Evolutionary conservation across 2,329 filamentous ascomycete species (phyloP).

Genomic region (Rhexocercosporidium sp.): DNA sequence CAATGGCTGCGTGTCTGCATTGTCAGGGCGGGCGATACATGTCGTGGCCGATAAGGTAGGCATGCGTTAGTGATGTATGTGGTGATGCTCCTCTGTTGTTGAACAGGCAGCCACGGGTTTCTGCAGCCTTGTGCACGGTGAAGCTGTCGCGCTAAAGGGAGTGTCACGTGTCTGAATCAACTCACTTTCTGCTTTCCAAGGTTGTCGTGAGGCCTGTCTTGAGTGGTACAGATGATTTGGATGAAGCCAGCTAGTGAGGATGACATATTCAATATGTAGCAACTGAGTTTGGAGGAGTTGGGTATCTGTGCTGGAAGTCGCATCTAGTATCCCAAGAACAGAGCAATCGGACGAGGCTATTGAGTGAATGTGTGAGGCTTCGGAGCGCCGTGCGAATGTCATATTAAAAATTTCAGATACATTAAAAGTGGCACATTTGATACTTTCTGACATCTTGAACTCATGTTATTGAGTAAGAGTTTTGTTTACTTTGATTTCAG

Average conservation of each 20-base stretch:
- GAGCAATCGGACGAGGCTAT: too few relatives aligned
- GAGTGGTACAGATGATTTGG: too few relatives aligned
- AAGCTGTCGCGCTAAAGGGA: background rate
- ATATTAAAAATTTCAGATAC: too few relatives aligned
- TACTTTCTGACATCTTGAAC: too few relatives aligned
- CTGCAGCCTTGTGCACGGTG: background rate
- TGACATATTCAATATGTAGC: too few relatives aligned
- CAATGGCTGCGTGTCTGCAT: background rate
- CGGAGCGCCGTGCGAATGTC: too few relatives aligned
- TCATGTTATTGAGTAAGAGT: too few relatives aligned
- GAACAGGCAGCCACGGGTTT: slow-evolving; percentile 1
- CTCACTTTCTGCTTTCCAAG: background rate
- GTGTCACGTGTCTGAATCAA: background rate
- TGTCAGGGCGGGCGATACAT: background rate
- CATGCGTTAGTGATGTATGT: slow-evolving; percentile 19
- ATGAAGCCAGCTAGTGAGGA: too few relatives aligned
- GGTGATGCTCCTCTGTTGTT: slow-evolving; percentile 6
- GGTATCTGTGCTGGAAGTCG: background rate
- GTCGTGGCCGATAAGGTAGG: slow-evolving; percentile 25
- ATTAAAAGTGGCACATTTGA: too few relatives aligned
- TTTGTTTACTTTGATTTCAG: slow-evolving; percentile 3
- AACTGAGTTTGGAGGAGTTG: background rate
- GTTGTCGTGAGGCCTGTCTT: background rate
- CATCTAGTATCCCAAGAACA: too few relatives aligned
- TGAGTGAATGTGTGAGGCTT: too few relatives aligned